phyloP scores from a whole-genome alignment of 1,139 yeast species.

The Yamadazyma sp. region DNA sequence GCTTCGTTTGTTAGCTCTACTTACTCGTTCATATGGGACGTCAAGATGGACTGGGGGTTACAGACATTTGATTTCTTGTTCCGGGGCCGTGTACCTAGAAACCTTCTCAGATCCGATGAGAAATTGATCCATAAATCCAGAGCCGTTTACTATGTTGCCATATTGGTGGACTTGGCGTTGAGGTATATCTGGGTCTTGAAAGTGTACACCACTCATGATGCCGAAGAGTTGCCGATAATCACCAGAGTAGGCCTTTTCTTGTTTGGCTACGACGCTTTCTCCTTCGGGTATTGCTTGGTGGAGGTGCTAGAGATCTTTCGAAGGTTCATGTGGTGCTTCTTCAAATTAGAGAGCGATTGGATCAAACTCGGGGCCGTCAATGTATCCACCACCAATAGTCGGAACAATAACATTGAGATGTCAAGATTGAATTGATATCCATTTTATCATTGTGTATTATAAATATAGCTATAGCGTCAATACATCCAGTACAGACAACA shows the following conservation, averaged over 20 bases:
- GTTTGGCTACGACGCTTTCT: constrained; percentile 48
- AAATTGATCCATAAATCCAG: constrained; percentile 19
- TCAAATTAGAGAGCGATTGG: constrained; percentile 81
- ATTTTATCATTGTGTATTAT: not conserved
- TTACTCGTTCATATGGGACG: constrained; percentile 86
- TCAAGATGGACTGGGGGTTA: constrained; percentile 85
- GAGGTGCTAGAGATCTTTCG: constrained; percentile 76
- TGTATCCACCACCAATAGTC: not conserved
- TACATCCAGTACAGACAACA: not conserved
- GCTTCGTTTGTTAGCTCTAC: constrained; percentile 62
- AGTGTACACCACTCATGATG: constrained; percentile 32
- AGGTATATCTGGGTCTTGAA: constrained; percentile 78
- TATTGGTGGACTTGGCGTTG: constrained; percentile 57
- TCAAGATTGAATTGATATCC: not conserved
- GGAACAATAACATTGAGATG: constrained; percentile 3
- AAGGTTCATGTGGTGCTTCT: constrained; percentile 86
- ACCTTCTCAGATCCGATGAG: constrained; percentile 22
- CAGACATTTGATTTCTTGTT: constrained; percentile 45
- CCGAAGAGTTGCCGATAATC: constrained; percentile 17
- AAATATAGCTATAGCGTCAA: not conserved
- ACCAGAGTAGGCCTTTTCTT: constrained; percentile 29
- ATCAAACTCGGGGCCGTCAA: constrained; percentile 27
- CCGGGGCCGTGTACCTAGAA: constrained; percentile 6
- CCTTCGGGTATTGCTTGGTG: constrained; percentile 60
- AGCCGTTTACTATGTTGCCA: constrained; percentile 51